Base-by-base conservation (phyloP, 768 basidiomycete species). In the Boletus insuetus region DNA sequence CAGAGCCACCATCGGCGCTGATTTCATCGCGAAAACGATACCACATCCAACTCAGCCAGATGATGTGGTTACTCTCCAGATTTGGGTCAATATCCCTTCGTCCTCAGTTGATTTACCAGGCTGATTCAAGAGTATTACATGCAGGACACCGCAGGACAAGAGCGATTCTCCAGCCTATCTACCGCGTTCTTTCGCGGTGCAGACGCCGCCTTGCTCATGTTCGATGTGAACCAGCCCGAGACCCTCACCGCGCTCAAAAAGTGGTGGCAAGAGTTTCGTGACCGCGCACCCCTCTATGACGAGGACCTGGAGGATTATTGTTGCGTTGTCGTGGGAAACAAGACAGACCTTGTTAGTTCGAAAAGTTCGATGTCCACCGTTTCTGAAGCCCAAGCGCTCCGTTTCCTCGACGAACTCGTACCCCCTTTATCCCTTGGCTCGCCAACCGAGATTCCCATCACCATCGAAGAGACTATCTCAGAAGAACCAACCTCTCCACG, bases 141-240 rank as follows among this genome's bases (percentile, higher is more conserved):
- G 22, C 60, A 91, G 86, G 91, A 93, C 64, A 92, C 89, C 0
- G 89, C 90, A 1, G 91, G 92, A 3, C 92, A 94, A 68, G 91
- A 94, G 64, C 82, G 92, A 6, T 94, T 94, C 74, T 90, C 90
- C 1, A 85, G 81, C 39, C 79, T 94, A 17, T 90, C 91, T 0
- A 76, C 81, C 0, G 90, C 92, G 0, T 94, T 94, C 72, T 94
- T 91, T 62, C 82, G 92, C 7, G 89, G 89, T 2, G 89, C 91
- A 3, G 90, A 93, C 63, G 92, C 91, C 1, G 89, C 81, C 1
- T 57, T 94, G 16, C 79, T 94, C 59, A 82, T 92, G 75, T 94
- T 88, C 68, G 89, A 93, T 64, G 86, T 89, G 31, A 89, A 86
- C 60, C 67, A 79, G 4, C 83, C 83, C 0, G 76, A 82, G 42